Percentiles rank a stretch among this genome's conserved stretches.
Evolutionary conservation across 495 filamentous ascomycete species (phyloP).

Genomic region (Evansstolkia leycettana): DNA sequence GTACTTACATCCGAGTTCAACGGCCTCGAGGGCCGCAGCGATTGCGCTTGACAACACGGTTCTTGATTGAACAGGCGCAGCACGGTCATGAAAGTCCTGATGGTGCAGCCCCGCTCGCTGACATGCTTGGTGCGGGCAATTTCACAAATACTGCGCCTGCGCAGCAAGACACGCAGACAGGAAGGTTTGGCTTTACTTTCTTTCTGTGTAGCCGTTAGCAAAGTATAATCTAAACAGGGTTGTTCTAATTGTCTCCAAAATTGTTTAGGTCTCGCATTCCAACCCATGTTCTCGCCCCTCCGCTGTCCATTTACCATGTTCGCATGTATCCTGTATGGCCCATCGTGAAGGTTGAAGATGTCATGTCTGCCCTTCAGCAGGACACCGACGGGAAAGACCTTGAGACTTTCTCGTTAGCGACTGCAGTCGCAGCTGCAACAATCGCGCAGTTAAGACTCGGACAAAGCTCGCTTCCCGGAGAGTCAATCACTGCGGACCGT

Average conservation of each 20-base stretch:
- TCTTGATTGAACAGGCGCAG: slow-evolving; percentile 11
- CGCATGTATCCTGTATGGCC: slow-evolving; percentile 38
- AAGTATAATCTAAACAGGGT: slow-evolving; percentile 1
- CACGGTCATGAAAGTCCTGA: background rate
- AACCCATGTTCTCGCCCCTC: slow-evolving; percentile 8
- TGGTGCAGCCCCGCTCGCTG: no score
- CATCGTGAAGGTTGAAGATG: slow-evolving; percentile 27
- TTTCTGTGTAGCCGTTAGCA: no score
- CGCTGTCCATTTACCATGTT: slow-evolving; percentile 27
- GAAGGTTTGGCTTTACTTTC: no score
- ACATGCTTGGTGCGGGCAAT: no score
- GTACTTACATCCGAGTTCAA: slow-evolving; percentile 24
- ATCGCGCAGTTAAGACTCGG: slow-evolving; percentile 31
- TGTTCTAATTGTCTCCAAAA: slow-evolving; percentile 2
- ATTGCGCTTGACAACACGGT: slow-evolving; percentile 17
- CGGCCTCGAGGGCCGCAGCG: slow-evolving; percentile 21
- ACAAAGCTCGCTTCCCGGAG: slow-evolving; percentile 5
- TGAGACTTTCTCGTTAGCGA: slow-evolving; percentile 28
- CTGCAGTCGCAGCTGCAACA: slow-evolving; percentile 30
- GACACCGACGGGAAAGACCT: slow-evolving; percentile 15
- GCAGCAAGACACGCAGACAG: no score
- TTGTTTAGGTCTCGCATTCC: slow-evolving; percentile 12
- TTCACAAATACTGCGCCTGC: no score
- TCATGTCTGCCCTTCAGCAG: slow-evolving; percentile 22
- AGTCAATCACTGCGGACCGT: slow-evolving; percentile 13